Percentiles rank a stretch among this genome's conserved stretches.
Evolutionary conservation across 2,329 filamentous ascomycete genomes (phyloP).

Genomic region (Talaromyces marneffei): DNA sequence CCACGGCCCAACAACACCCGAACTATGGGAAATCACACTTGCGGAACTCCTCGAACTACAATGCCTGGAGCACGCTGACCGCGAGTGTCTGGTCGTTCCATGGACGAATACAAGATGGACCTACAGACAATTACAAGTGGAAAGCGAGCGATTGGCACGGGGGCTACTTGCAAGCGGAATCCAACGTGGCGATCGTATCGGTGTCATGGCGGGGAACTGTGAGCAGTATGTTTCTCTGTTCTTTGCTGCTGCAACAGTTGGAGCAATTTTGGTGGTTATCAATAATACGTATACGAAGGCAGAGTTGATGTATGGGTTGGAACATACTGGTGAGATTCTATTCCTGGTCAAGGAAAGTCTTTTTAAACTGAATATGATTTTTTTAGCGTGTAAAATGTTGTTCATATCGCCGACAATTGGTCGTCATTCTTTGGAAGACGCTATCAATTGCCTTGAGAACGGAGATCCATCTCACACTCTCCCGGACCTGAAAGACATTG

Average conservation of each 20-base stretch:
- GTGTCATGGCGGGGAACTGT: slow-evolving; percentile 64
- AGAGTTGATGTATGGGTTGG: slow-evolving; percentile 65
- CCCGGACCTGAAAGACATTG: slow-evolving; percentile 42
- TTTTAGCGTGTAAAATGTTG: slow-evolving; percentile 66
- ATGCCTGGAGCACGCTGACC: slow-evolving; percentile 57
- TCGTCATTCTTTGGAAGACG: slow-evolving; percentile 47
- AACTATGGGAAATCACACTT: slow-evolving; percentile 65
- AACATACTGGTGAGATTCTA: slow-evolving; percentile 56
- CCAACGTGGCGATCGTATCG: slow-evolving; percentile 62
- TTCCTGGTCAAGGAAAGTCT: no score
- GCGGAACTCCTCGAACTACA: slow-evolving; percentile 68
- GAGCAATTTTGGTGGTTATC: slow-evolving; percentile 66
- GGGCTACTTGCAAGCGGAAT: slow-evolving; percentile 64
- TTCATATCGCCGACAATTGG: slow-evolving; percentile 68
- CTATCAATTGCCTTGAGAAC: slow-evolving; percentile 52
- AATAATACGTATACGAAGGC: slow-evolving; percentile 76
- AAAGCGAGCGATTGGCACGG: slow-evolving; percentile 57
- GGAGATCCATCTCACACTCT: slow-evolving; percentile 22
- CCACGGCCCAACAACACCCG: slow-evolving; percentile 62
- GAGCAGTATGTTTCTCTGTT: slow-evolving; percentile 60
- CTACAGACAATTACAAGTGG: slow-evolving; percentile 58
- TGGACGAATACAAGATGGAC: slow-evolving; percentile 73
- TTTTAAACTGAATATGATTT: no score
- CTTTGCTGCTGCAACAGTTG: slow-evolving; percentile 63
- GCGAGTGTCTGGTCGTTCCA: slow-evolving; percentile 66